These are phyloP conservation scores for Haplosporangium sp. DNA, from an alignment of 371 early-diverging fungal genomes.

Conservation along the genomic window DNA sequence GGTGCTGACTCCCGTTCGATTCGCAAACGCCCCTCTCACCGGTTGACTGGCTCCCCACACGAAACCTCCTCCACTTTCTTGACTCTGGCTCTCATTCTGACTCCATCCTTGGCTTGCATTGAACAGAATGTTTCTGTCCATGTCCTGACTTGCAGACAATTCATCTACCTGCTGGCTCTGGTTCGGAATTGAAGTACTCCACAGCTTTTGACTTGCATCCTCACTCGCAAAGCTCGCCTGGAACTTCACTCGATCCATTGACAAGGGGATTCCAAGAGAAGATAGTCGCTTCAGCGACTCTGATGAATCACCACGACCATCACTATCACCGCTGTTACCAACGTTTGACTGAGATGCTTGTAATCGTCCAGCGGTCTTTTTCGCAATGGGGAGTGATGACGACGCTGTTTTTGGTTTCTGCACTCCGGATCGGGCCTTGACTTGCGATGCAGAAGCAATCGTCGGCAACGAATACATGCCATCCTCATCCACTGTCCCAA, in stretches of 20 bases:
- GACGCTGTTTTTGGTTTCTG: not conserved
- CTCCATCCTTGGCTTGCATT: slow-evolving; percentile 2
- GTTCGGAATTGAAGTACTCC: too few relatives aligned
- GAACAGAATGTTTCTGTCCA: not conserved
- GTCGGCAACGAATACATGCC: slow-evolving; percentile 37
- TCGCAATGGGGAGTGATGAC: not conserved
- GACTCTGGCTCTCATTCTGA: slow-evolving; percentile 5
- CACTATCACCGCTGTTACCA: too few relatives aligned
- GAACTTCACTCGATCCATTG: too few relatives aligned
- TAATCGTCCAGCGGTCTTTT: not conserved
- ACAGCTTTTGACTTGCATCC: too few relatives aligned
- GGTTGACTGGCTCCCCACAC: slow-evolving; percentile 46
- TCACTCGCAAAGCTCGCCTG: too few relatives aligned
- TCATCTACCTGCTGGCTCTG: too few relatives aligned
- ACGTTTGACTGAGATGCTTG: not conserved
- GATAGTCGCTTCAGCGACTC: too few relatives aligned
- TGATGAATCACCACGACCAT: too few relatives aligned
- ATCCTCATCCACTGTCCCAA: slow-evolving; percentile 28
- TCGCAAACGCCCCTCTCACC: slow-evolving; percentile 34
- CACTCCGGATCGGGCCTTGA: not conserved
- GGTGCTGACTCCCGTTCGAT: not conserved
- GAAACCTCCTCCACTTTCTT: not conserved
- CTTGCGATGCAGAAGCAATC: slow-evolving; percentile 34
- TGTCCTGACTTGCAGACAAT: not conserved
- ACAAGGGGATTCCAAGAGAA: too few relatives aligned